Conservation (phyloP, 352 stramenopile species). For the Pythium coloratum region DNA sequence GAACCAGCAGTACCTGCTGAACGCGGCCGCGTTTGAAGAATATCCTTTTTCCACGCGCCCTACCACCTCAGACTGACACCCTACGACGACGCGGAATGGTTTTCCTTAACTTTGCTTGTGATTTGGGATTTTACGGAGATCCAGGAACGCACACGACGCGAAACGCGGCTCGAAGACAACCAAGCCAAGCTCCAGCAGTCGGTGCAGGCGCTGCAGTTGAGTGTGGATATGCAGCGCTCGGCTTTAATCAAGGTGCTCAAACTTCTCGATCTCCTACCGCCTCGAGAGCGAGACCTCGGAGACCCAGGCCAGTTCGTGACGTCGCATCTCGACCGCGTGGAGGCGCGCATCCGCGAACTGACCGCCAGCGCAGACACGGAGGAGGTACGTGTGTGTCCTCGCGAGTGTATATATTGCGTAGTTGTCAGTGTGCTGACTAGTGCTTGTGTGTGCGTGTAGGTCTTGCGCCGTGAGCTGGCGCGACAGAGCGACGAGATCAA, state of each 20-base stretch:
- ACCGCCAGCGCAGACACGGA: constrained; percentile 59
- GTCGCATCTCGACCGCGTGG: constrained; percentile 48
- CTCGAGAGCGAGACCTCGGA: constrained; percentile 13
- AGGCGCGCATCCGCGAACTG: constrained; percentile 58
- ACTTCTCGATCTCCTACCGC: constrained; percentile 36
- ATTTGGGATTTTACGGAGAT: constrained; percentile 64
- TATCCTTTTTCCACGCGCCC: constrained; percentile 50
- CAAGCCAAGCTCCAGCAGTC: constrained; percentile 69
- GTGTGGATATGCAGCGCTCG: constrained; percentile 50
- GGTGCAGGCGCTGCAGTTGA: constrained; percentile 55
- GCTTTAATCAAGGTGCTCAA: constrained; percentile 57
- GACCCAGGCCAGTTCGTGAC: constrained; percentile 45
- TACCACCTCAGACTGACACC: neutral
- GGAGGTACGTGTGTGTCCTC: constrained; percentile 35
- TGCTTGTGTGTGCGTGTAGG: constrained; percentile 22
- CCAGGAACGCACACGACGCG: constrained; percentile 66
- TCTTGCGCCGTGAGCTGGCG: constrained; percentile 56
- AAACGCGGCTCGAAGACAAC: constrained; percentile 62
- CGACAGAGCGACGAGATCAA: constrained; percentile 60
- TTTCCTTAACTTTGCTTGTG: constrained; percentile 58
- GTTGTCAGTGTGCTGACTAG: neutral
- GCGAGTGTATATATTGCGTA: constrained; percentile 2
- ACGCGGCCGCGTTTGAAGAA: constrained; percentile 84
- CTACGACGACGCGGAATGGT: neutral
- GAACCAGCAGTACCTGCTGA: constrained; percentile 84